A percentile compares a stretch with the other conserved stretches of the same genome.
These are phyloP conservation scores for Yarrowia osloensis DNA, from an alignment of 805 yeast genomes.

Conservation along the genomic window DNA sequence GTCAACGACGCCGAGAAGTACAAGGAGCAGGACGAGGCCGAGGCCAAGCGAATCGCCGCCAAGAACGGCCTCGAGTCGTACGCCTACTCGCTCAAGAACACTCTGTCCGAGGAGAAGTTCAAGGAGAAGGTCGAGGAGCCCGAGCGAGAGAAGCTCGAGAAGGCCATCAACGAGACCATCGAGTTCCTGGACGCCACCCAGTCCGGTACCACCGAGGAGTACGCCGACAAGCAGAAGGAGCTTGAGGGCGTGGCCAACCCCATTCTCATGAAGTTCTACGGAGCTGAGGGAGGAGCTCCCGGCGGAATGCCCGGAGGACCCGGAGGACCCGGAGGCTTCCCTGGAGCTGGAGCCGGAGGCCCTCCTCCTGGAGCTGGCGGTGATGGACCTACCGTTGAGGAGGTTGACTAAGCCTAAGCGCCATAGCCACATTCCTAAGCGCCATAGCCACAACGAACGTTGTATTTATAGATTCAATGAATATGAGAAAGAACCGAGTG, in stretches of 20 bases:
- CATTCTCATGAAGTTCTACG: constrained; percentile 14
- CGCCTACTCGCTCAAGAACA: constrained; percentile 87
- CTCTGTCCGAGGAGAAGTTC: constrained; percentile 42
- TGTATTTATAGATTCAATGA: constrained; percentile 16
- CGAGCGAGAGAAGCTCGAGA: constrained; percentile 16
- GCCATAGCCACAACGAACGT: not conserved
- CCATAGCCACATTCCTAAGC: no score
- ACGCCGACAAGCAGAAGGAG: constrained; percentile 26
- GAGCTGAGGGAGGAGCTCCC: constrained; percentile 18
- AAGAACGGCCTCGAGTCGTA: constrained; percentile 95
- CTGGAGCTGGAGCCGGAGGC: constrained; percentile 1
- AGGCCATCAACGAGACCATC: constrained; percentile 22
- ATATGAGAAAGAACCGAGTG: not conserved
- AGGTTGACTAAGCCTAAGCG: constrained; percentile 1
- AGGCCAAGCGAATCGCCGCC: constrained; percentile 87
- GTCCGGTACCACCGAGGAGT: constrained; percentile 7
- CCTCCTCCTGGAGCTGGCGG: constrained; percentile 12
- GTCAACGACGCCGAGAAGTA: constrained; percentile 96
- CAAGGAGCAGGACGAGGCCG: constrained; percentile 95
- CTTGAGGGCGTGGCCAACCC: constrained; percentile 19
- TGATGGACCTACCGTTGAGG: constrained; percentile 10
- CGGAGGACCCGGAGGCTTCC: constrained; percentile 14
- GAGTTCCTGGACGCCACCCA: constrained; percentile 22
- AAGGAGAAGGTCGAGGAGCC: constrained; percentile 20
- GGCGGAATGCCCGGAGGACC: not conserved